Evolutionary conservation across 2,329 filamentous ascomycete genomes (phyloP).

Genomic region (Sclerotinia spermophila): DNA sequence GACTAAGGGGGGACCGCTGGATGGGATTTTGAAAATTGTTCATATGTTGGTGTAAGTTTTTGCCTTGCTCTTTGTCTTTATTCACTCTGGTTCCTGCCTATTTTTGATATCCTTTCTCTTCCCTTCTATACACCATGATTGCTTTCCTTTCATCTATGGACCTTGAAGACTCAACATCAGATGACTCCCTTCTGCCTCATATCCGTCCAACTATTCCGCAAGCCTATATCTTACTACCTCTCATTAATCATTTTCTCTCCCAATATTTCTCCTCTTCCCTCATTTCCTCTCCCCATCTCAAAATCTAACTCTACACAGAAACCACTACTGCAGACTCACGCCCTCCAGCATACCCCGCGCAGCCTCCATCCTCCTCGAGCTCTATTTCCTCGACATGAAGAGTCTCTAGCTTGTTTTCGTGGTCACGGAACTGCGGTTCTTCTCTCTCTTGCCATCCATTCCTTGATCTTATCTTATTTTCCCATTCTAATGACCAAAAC

Average conservation of each 20-base stretch:
- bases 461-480: not conserved
- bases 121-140: not conserved
- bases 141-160: not conserved
- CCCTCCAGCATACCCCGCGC: constrained; percentile 28
- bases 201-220: not conserved
- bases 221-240: too few species aligned
- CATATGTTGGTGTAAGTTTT: constrained; percentile 33
- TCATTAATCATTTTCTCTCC: not conserved
- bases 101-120: not conserved
- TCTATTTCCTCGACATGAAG: constrained; percentile 34
- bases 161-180: not conserved
- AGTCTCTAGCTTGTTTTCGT: not conserved
- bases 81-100: not conserved
- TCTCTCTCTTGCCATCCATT: not conserved
- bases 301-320: constrained; percentile 24
- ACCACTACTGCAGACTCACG: constrained; percentile 33
- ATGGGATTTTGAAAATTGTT: constrained; percentile 34
- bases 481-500: not conserved
- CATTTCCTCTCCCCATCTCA: not conserved
- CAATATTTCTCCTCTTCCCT: constrained; percentile 11
- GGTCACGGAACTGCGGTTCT: not conserved
- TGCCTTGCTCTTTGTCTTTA: not conserved
- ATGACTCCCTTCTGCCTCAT: not conserved
- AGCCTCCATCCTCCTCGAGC: constrained; percentile 31
- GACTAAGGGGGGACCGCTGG: constrained; percentile 29